These are phyloP conservation scores for Stropharia rugosoannulata DNA, from an alignment of 768 basidiomycete species.

Conservation along the genomic window DNA sequence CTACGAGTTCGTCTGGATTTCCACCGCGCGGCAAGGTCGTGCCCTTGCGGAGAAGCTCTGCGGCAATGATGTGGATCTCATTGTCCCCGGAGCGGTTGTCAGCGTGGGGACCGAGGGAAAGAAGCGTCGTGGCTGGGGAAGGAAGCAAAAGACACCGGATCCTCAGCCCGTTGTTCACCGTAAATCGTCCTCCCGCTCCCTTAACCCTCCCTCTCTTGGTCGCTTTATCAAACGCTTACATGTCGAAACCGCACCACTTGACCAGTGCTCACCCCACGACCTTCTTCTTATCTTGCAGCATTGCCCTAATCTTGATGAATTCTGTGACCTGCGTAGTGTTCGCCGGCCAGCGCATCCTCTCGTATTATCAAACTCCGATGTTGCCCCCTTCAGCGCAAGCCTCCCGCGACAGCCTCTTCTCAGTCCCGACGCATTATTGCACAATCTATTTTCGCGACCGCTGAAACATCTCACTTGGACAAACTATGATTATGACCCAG, in stretches of 20 bases:
- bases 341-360: slow-evolving; percentile 38
- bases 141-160: neutral
- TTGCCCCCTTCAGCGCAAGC: slow-evolving; percentile 19
- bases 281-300: slow-evolving; percentile 69
- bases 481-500: slow-evolving; percentile 51
- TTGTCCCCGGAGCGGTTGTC: neutral
- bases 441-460: slow-evolving; percentile 47
- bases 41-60: slow-evolving; percentile 21
- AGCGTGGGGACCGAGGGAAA: neutral
- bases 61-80: slow-evolving; percentile 13
- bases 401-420: neutral
- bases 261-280: slow-evolving; percentile 64
- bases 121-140: neutral
- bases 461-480: slow-evolving; percentile 69
- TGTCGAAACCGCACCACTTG: slow-evolving; percentile 66
- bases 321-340: slow-evolving; percentile 64
- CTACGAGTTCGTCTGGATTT: slow-evolving; percentile 74
- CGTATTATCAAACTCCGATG: slow-evolving; percentile 12
- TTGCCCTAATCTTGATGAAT: slow-evolving; percentile 57
- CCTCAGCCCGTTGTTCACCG: slow-evolving; percentile 36
- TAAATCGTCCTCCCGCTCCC: slow-evolving; percentile 30
- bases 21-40: slow-evolving; percentile 34
- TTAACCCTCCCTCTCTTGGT: slow-evolving; percentile 30
- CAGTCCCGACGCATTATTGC: slow-evolving; percentile 48
- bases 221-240: slow-evolving; percentile 57